A percentile compares a stretch with the other conserved stretches of the same genome.
phyloP scores from a whole-genome alignment of 805 yeast genomes.

The Ogataea populi-albae region DNA sequence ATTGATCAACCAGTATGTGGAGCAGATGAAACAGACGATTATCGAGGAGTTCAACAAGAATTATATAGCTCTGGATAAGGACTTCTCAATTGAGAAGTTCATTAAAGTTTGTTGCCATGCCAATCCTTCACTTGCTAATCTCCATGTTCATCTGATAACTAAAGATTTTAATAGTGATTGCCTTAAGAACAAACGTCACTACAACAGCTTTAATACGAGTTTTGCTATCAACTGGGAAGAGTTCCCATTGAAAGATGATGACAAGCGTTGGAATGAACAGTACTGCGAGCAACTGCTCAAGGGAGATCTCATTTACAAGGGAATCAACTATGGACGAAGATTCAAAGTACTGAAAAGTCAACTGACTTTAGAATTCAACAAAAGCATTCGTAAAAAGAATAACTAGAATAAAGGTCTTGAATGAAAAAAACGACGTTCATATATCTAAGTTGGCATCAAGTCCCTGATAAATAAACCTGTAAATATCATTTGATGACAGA shows the following conservation, averaged over 20 bases:
- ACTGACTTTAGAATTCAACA: conserved; percentile 36
- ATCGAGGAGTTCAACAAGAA: conserved; percentile 13
- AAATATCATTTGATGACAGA: conserved; percentile 36
- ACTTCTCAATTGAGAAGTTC: conserved; percentile 21
- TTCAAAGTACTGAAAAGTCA: conserved; percentile 44
- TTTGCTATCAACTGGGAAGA: conserved; percentile 60
- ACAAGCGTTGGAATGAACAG: conserved; percentile 40
- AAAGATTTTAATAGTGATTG: conserved; percentile 53
- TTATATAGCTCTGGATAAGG: conserved; percentile 13
- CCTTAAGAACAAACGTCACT: conserved; percentile 63
- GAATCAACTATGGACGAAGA: conserved; percentile 38
- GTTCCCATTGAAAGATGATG: conserved; percentile 43
- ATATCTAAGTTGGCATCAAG: conserved; percentile 21
- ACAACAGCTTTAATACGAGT: conserved; percentile 62
- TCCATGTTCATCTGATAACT: conserved; percentile 74
- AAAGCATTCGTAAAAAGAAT: conserved; percentile 5
- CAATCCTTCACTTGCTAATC: conserved; percentile 63
- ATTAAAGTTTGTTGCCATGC: conserved; percentile 65
- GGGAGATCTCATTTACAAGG: conserved; percentile 39
- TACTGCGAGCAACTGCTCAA: conserved; percentile 23
- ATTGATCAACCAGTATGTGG: conserved; percentile 33
- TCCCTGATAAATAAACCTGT: conserved; percentile 48
- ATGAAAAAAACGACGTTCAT: neutral
- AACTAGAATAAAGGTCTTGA: no score
- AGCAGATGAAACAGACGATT: conserved; percentile 32